A percentile compares a stretch with the other conserved stretches of the same genome.
These are phyloP conservation scores for Roridomyces roridus DNA, from an alignment of 768 basidiomycete species.

Conservation along the genomic window DNA sequence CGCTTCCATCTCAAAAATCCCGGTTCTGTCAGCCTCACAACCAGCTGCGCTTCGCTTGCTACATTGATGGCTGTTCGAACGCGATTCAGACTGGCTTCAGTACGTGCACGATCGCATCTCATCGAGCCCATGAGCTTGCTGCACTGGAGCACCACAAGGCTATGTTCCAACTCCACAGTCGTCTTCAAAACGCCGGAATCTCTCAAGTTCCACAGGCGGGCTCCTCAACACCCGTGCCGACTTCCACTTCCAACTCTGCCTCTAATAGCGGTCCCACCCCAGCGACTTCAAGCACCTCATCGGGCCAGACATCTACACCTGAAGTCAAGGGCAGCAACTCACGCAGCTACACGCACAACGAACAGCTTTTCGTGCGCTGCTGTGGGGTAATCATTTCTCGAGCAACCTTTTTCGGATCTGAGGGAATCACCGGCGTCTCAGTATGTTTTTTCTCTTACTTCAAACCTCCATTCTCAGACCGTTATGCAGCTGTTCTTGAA, in stretches of 20 bases:
- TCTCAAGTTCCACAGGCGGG: not conserved
- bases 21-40: not conserved
- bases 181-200: not conserved
- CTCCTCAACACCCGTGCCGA: not conserved
- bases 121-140: not conserved
- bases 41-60: not conserved
- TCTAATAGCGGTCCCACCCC: not conserved
- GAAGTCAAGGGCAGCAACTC: constrained; percentile 19
- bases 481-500: not conserved
- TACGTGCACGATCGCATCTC: not conserved
- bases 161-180: constrained; percentile 4
- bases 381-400: constrained; percentile 29
- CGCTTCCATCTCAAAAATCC: constrained; percentile 1
- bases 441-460: no score
- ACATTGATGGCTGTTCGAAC: not conserved
- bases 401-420: constrained; percentile 21
- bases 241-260: not conserved
- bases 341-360: constrained; percentile 24
- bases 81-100: not conserved
- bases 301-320: not conserved
- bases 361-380: constrained; percentile 27
- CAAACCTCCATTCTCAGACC: not conserved
- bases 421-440: constrained; percentile 13
- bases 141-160: not conserved
- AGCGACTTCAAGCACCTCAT: not conserved